phyloP scores from a whole-genome alignment of 495 filamentous ascomycete genomes.

The Talaromyces stipitatus region DNA sequence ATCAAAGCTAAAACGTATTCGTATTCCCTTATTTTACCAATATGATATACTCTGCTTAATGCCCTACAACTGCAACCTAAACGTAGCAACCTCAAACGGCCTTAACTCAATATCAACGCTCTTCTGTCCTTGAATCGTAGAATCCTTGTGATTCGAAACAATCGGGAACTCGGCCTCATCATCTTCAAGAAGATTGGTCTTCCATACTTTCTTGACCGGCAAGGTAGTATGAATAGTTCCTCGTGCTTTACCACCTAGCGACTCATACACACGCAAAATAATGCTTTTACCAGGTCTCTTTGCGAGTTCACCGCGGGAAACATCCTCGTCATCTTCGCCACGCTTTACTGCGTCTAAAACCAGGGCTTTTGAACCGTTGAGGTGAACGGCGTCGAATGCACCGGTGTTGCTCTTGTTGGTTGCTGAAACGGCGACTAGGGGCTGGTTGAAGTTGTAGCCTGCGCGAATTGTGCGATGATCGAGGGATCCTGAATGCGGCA shows the following conservation, averaged over 20 bases:
- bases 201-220: constrained; percentile 66
- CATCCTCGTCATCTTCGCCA: constrained; percentile 91
- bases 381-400: constrained; percentile 43
- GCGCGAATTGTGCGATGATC: constrained; percentile 68
- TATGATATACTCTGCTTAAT: no score
- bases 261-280: constrained; percentile 80
- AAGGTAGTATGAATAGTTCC: constrained; percentile 58
- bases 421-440: constrained; percentile 45
- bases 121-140: constrained; percentile 18
- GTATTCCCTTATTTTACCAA: no score
- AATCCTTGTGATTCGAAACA: constrained; percentile 26
- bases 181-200: constrained; percentile 65
- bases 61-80: constrained; percentile 60
- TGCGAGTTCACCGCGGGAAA: constrained; percentile 63
- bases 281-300: constrained; percentile 66
- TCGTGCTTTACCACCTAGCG: constrained; percentile 72
- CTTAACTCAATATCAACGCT: constrained; percentile 58
- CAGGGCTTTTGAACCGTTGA: constrained; percentile 52
- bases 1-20: no score
- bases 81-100: constrained; percentile 89
- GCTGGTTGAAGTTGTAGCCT: constrained; percentile 85
- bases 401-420: constrained; percentile 8
- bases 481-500: constrained; percentile 71
- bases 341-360: constrained; percentile 83
- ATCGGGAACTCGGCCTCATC: constrained; percentile 46